These are phyloP conservation scores for Calonectria crousiana DNA, from an alignment of 2,329 filamentous ascomycete genomes.

Conservation along the genomic window DNA sequence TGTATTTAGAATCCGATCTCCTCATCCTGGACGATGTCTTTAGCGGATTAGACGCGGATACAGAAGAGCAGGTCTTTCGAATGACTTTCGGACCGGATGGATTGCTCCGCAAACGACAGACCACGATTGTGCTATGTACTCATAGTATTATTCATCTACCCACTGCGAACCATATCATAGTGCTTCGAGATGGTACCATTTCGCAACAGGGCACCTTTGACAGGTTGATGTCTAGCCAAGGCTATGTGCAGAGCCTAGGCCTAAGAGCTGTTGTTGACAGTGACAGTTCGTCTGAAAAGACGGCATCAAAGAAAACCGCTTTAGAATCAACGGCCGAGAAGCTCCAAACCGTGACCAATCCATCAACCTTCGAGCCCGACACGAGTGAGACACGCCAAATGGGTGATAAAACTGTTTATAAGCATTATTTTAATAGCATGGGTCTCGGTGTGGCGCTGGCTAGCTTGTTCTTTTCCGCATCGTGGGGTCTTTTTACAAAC, in stretches of 20 bases:
- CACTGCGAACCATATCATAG: constrained; percentile 23
- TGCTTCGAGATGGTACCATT: constrained; percentile 1
- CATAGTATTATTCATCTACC: constrained; percentile 29
- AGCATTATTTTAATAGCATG: constrained; percentile 49
- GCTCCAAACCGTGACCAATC: constrained; percentile 23
- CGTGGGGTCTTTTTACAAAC: constrained; percentile 42
- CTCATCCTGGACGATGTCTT: constrained; percentile 45
- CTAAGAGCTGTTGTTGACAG: neutral
- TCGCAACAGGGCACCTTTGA: neutral
- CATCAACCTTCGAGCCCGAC: constrained; percentile 32
- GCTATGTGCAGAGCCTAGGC: neutral
- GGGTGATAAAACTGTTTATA: constrained; percentile 49
- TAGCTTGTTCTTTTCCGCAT: constrained; percentile 34
- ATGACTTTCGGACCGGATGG: constrained; percentile 34
- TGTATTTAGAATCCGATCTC: constrained; percentile 39
- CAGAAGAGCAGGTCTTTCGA: constrained; percentile 36
- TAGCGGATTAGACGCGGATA: constrained; percentile 43
- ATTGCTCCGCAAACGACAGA: constrained; percentile 16
- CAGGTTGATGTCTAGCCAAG: neutral
- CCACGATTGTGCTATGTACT: constrained; percentile 17
- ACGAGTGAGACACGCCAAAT: neutral
- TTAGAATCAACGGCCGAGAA: neutral
- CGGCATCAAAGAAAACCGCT: neutral
- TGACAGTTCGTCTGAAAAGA: neutral
- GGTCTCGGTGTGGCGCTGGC: constrained; percentile 21